Percentiles rank a stretch among this genome's conserved stretches.
phyloP scores from a whole-genome alignment of 2,329 filamentous ascomycete genomes.

The Trichophyton schoenleinii region DNA sequence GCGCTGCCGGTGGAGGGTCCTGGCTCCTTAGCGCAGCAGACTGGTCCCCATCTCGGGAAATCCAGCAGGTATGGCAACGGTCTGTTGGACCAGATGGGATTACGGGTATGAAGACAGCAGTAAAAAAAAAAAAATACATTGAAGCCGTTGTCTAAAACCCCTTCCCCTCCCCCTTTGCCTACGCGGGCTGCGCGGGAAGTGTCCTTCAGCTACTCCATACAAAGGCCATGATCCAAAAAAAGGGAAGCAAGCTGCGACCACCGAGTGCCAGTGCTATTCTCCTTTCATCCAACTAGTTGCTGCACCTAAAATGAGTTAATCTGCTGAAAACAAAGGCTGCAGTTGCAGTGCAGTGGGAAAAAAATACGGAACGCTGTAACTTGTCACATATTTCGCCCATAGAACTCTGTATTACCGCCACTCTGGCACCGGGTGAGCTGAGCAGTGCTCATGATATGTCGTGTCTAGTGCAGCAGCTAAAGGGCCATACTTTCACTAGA shows the following conservation, averaged over 20 bases:
- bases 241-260: not conserved
- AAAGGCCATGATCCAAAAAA: not conserved
- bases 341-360: not conserved
- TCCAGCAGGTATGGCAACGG: not conserved
- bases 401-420: not conserved
- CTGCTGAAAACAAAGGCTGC: not conserved
- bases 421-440: not conserved
- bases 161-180: not conserved
- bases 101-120: not conserved
- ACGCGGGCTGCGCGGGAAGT: not conserved
- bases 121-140: no score
- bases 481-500: slow-evolving; percentile 1
- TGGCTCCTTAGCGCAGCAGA: not conserved
- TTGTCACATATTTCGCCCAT: no score
- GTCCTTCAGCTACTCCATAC: not conserved
- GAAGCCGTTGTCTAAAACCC: not conserved
- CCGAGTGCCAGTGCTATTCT: not conserved
- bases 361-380: not conserved
- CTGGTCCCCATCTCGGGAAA: not conserved
- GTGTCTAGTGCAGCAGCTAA: not conserved
- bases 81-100: not conserved
- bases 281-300: not conserved
- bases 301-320: not conserved
- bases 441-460: not conserved
- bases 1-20: not conserved